Evolutionary conservation across 352 stramenopile species (phyloP).

Genomic region (Phytophthora idaei): DNA sequence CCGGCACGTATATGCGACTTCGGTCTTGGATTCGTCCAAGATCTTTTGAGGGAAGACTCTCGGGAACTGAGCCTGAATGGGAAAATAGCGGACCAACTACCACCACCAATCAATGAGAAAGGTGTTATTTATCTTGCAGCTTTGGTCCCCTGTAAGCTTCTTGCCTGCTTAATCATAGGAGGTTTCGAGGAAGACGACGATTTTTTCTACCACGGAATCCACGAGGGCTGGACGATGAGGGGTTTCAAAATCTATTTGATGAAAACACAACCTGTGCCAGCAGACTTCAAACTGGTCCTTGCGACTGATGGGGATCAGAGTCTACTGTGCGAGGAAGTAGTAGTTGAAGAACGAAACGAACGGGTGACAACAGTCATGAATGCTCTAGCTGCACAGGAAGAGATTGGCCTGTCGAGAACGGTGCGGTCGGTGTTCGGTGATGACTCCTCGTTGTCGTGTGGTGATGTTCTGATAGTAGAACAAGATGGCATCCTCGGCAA

Average conservation of each 20-base stretch:
- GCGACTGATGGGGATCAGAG: background rate
- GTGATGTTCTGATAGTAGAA: background rate
- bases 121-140: background rate
- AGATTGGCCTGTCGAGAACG: background rate
- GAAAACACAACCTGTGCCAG: background rate
- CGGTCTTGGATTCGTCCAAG: background rate
- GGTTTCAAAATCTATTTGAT: background rate
- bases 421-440: background rate
- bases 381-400: background rate
- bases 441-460: background rate
- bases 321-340: background rate
- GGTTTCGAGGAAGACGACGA: background rate
- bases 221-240: background rate
- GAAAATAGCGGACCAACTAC: background rate
- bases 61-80: background rate
- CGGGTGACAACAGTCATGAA: background rate
- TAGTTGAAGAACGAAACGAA: background rate
- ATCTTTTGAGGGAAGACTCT: background rate
- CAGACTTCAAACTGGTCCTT: background rate
- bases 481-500: background rate
- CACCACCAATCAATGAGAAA: background rate
- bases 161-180: background rate
- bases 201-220: background rate
- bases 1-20: background rate
- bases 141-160: background rate